phyloP scores from a whole-genome alignment of 2,329 filamentous ascomycete genomes.

The Hirsutella rhossiliensis region DNA sequence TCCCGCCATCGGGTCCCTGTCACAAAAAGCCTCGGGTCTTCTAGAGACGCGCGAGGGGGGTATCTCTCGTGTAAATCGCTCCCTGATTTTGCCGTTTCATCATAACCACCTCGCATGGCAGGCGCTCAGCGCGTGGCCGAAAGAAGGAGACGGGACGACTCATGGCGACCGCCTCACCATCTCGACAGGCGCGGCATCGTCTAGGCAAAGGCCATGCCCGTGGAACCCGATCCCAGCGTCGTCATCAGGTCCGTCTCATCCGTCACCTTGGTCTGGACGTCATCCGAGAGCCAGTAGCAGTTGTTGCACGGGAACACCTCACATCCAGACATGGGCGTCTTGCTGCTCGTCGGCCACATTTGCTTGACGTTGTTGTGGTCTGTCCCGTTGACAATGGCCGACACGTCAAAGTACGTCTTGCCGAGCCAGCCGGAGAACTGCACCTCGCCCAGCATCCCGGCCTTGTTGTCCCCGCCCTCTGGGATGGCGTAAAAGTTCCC shows the following conservation, averaged over 20 bases:
- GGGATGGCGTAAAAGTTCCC: conserved; percentile 39
- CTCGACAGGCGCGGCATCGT: background rate
- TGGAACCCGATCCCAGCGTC: conserved; percentile 30
- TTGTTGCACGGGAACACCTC: conserved; percentile 38
- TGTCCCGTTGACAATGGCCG: conserved; percentile 40
- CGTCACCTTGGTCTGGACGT: conserved; percentile 43
- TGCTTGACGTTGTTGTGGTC: conserved; percentile 41
- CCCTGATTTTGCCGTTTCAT: too few species aligned
- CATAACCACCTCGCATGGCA: too few species aligned
- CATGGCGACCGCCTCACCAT: background rate
- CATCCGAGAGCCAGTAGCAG: conserved; percentile 40
- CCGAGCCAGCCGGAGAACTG: conserved; percentile 35
- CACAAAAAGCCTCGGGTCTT: conserved; percentile 10
- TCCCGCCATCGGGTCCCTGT: too few species aligned
- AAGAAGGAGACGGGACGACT: background rate
- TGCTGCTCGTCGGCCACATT: conserved; percentile 31
- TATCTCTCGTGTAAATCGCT: conserved; percentile 10
- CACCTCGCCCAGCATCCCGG: conserved; percentile 42
- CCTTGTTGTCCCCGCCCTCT: conserved; percentile 26
- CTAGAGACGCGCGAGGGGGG: conserved; percentile 11
- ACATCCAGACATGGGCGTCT: conserved; percentile 36
- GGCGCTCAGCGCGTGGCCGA: conserved; percentile 12
- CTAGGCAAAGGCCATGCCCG: conserved; percentile 10
- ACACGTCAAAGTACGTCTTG: conserved; percentile 45
- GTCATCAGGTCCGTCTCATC: conserved; percentile 34